These are phyloP conservation scores for Tolypocladium nubicola DNA, from an alignment of 2,329 filamentous ascomycete genomes.

Conservation along the genomic window DNA sequence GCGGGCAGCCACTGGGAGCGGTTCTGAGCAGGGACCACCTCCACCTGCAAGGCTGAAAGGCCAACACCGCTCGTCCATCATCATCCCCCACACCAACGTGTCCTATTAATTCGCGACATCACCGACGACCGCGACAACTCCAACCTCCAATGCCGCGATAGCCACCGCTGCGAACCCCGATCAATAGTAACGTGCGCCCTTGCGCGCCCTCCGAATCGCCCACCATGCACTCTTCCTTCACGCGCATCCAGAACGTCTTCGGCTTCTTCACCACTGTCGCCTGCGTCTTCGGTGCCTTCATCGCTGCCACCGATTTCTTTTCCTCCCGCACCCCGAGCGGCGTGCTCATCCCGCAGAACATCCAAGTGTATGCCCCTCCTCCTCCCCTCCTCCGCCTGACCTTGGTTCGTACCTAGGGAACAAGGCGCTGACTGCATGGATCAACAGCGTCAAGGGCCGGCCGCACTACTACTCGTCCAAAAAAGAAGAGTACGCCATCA, in stretches of 20 bases:
- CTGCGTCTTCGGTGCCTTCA: constrained; percentile 67
- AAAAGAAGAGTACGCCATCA: constrained; percentile 90
- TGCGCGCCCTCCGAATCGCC: constrained; percentile 9
- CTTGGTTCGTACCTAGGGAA: no score
- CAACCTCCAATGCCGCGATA: neutral
- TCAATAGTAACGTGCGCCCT: constrained; percentile 2
- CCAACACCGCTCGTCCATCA: neutral
- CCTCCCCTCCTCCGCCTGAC: neutral
- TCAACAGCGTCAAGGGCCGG: constrained; percentile 65
- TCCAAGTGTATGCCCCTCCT: constrained; percentile 62
- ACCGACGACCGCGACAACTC: neutral
- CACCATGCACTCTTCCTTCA: constrained; percentile 79
- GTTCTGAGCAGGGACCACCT: neutral
- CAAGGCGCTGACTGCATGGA: neutral
- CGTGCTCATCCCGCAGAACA: constrained; percentile 56
- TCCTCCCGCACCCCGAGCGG: constrained; percentile 54
- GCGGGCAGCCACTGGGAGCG: neutral
- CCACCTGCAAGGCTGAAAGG: neutral
- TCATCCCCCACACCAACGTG: neutral
- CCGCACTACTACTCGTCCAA: constrained; percentile 94
- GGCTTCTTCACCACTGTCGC: constrained; percentile 96
- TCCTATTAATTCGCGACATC: neutral
- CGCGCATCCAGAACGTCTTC: constrained; percentile 83
- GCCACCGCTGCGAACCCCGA: neutral
- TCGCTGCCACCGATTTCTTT: constrained; percentile 70